These are phyloP conservation scores for Rhodotorula taiwanensis DNA, from an alignment of 768 basidiomycete genomes.

Conservation along the genomic window DNA sequence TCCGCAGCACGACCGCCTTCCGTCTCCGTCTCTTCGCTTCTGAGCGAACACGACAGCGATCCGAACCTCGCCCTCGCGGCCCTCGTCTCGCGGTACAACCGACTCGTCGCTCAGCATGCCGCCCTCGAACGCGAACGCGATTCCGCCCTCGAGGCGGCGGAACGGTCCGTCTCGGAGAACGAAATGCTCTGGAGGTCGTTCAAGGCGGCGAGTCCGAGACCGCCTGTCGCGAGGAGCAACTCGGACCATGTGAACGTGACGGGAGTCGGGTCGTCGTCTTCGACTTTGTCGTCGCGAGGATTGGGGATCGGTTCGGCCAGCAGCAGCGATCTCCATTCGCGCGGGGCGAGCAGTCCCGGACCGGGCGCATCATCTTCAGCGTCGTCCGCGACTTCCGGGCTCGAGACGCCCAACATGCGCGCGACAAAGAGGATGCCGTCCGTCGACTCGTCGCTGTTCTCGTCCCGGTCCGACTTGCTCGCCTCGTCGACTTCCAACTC, in stretches of 20 bases:
- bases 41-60: slow-evolving; percentile 22
- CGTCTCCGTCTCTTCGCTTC: slow-evolving; percentile 6
- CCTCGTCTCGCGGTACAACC: slow-evolving; percentile 29
- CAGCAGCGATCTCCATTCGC: not conserved
- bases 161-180: slow-evolving; percentile 26
- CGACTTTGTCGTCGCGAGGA: not conserved
- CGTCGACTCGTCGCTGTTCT: slow-evolving; percentile 1
- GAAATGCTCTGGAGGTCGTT: slow-evolving; percentile 31
- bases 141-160: not conserved
- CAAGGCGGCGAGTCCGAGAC: slow-evolving; percentile 29
- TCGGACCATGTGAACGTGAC: not conserved
- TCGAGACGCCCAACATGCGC: slow-evolving; percentile 1
- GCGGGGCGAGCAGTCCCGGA: not conserved
- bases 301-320: not conserved
- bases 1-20: not conserved
- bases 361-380: too few relatives aligned
- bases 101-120: slow-evolving; percentile 8
- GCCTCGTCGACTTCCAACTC: not conserved
- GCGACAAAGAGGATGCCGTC: not conserved
- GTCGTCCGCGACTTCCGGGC: too few relatives aligned
- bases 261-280: too few relatives aligned
- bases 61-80: slow-evolving; percentile 15
- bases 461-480: not conserved
- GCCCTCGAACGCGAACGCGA: slow-evolving; percentile 8
- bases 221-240: not conserved